Base-by-base conservation (phyloP, 495 filamentous ascomycete species). In the Aspergillus taichungensis region DNA sequence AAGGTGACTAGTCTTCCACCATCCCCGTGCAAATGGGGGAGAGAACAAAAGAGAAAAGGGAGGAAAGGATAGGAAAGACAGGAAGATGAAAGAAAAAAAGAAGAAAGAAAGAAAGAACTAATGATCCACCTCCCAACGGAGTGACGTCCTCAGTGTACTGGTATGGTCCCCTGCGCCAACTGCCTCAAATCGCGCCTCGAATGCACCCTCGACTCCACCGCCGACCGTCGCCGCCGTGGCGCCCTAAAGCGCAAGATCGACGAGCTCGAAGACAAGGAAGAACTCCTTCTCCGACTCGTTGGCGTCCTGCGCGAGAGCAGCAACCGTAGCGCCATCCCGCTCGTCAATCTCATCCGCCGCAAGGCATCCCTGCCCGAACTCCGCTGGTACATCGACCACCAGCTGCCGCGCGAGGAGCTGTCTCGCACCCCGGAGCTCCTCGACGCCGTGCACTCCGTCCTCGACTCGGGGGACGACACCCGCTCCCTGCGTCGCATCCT, bases 211-310 rank as follows among this genome's bases (percentile, higher is more conserved):
- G 54, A 69, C 47, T 53, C 57, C 27, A 51, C 47, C 30, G 53
- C 46, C 40, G 66, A 69, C 33, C 57, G 60, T 47, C 61, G 66
- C 29, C 66, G 66, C 12, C 56, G 59, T 30, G 46, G 53, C 6
- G 55, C 42, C 14, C 41, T 67, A 6, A 67, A 69, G 37, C 60
- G 62, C 40, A 69, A 66, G 37, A 47, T 69, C 18, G 61, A 66
- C 3, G 37, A 53, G 11, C 50, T 67, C 6, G 59, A 59, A 30
- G 59, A 67, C 5, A 50, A 63, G 10, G 54, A 60, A 32, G 49
- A 60, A 3, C 28, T 66, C 1, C 42, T 69, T 5, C 34, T 56
- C 8, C 55, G 51, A 6, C 48, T 69, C 7, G 40, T 67, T n/a
- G 18, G 41, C 5, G 48, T 55, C 1, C 46, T 69, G 6, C 64